phyloP scores from a whole-genome alignment of 768 basidiomycete genomes.

The Pisolithus albus region DNA sequence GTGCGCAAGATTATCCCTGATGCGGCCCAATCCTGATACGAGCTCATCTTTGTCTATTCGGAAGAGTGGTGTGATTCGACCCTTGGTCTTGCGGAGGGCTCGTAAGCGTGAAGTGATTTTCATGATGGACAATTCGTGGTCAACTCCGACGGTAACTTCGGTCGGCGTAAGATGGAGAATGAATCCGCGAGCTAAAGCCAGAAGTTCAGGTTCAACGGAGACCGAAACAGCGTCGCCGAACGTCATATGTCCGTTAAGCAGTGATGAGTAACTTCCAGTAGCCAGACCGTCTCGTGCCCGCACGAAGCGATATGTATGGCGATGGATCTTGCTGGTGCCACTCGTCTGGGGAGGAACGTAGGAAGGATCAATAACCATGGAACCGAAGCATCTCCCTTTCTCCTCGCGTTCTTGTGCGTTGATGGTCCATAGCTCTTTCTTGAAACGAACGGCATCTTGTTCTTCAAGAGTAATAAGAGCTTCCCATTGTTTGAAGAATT shows the following conservation, averaged over 20 bases:
- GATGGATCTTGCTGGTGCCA: slow-evolving; percentile 57
- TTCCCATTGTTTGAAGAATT: slow-evolving; percentile 93
- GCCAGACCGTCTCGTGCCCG: slow-evolving; percentile 22
- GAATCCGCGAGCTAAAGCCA: slow-evolving; percentile 80
- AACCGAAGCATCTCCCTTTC: slow-evolving; percentile 76
- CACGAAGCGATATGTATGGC: slow-evolving; percentile 69
- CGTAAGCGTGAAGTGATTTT: slow-evolving; percentile 38
- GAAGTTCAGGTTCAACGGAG: slow-evolving; percentile 80
- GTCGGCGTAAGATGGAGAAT: slow-evolving; percentile 63
- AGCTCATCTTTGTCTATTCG: slow-evolving; percentile 95
- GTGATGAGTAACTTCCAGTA: slow-evolving; percentile 22
- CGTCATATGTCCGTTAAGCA: slow-evolving; percentile 75
- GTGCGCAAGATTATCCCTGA: slow-evolving; percentile 86
- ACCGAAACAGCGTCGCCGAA: slow-evolving; percentile 79
- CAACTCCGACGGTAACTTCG: slow-evolving; percentile 71
- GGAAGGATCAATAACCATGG: slow-evolving; percentile 61
- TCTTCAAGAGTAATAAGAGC: slow-evolving; percentile 79
- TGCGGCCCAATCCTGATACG: slow-evolving; percentile 75
- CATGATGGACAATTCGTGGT: slow-evolving; percentile 60
- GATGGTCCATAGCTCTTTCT: slow-evolving; percentile 93
- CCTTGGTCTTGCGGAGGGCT: slow-evolving; percentile 13
- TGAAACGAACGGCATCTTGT: slow-evolving; percentile 74
- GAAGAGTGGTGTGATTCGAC: slow-evolving; percentile 40
- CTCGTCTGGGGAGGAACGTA: slow-evolving; percentile 23
- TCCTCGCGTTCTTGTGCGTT: slow-evolving; percentile 70